Evolutionary conservation across 345 rosid genomes (phyloP), one percentile per base, ranked within the genome.

Genomic region (Sisymbrium irio): DNA sequence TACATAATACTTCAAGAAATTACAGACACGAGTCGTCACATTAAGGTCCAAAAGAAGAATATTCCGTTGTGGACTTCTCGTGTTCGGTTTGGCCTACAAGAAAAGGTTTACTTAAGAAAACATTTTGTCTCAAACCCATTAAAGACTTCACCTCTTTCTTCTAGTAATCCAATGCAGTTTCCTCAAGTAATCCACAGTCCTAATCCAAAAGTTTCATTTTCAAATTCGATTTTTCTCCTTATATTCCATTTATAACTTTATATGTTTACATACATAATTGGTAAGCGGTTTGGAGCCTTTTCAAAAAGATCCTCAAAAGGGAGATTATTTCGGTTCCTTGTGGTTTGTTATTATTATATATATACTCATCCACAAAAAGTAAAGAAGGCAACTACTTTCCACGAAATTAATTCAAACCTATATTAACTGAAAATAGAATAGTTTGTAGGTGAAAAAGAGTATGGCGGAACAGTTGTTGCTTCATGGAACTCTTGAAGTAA

Each of bases 401-500:
- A 57, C 49, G 19, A 44, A 7, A 15, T 28, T 30, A 47, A 9
- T 36, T 19, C 19, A 37, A 4, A 28, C 3, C 2, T 27, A 25
- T 61, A 30, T 9, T 47, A 41, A 49, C 47, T 30, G 17, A 40
- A 27, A 30, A 15, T 40, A 3, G n/a, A 46, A 59, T 61, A 60
- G 47, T 14, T 47, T 51, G 56, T 25, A 41, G 62, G 69, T 56
- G 55, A 41, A 57, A 35, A 46, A 77, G 27, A 59, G 70, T 53
- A 53, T 70, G 72, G 79, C 73, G 78, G 78, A 57, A 65, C 45
- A 54, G 25, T 68, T 40, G 47, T 64, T 85, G 72, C 88, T 89
- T 12, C 97, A 92, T 41, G 96, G 97, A 10, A 83, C 78, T 15
- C 90, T 92, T 72, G 22, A 25, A 18, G 96, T 77, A 10, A 79